Evolutionary conservation across 768 basidiomycete species (phyloP).

Genomic region (Galerina marginata): DNA sequence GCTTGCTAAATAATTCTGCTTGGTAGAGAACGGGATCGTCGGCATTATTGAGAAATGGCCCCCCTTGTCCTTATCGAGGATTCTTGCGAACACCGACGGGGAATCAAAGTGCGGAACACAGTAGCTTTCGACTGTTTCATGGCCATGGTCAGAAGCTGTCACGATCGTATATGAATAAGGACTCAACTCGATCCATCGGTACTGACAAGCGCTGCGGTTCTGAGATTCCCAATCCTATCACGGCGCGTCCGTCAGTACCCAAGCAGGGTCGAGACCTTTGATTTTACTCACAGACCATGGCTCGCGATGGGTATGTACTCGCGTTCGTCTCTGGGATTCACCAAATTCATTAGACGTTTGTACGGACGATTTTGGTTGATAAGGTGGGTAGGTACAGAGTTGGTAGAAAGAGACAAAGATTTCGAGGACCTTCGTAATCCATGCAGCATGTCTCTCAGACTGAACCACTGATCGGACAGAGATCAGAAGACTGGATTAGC

Average conservation of each 20-base stretch:
- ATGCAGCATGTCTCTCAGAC: constrained; percentile 5
- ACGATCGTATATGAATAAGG: neutral
- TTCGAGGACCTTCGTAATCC: constrained; percentile 9
- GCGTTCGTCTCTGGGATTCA: constrained; percentile 56
- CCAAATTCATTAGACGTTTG: constrained; percentile 56
- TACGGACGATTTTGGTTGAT: constrained; percentile 16
- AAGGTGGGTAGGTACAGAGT: neutral
- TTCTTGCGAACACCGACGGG: constrained; percentile 89
- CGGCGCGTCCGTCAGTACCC: constrained; percentile 4
- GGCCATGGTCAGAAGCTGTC: neutral
- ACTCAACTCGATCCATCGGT: constrained; percentile 78
- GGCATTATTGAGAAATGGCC: constrained; percentile 94
- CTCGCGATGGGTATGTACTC: constrained; percentile 80
- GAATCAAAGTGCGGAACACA: constrained; percentile 95
- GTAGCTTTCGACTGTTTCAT: constrained; percentile 80
- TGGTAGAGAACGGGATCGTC: constrained; percentile 67
- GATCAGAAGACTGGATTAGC: too few relatives aligned
- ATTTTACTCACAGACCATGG: constrained; percentile 70
- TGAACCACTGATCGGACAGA: too few relatives aligned
- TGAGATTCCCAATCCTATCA: constrained; percentile 78
- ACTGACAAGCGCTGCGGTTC: constrained; percentile 84
- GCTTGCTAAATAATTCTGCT: constrained; percentile 83
- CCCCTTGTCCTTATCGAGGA: constrained; percentile 89
- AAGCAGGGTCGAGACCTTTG: neutral
- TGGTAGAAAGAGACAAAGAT: neutral